Percentiles rank a stretch among this genome's conserved stretches.
These are phyloP conservation scores for Myriosclerotinia duriaeana DNA, from an alignment of 2,329 filamentous ascomycete genomes.

Conservation along the genomic window DNA sequence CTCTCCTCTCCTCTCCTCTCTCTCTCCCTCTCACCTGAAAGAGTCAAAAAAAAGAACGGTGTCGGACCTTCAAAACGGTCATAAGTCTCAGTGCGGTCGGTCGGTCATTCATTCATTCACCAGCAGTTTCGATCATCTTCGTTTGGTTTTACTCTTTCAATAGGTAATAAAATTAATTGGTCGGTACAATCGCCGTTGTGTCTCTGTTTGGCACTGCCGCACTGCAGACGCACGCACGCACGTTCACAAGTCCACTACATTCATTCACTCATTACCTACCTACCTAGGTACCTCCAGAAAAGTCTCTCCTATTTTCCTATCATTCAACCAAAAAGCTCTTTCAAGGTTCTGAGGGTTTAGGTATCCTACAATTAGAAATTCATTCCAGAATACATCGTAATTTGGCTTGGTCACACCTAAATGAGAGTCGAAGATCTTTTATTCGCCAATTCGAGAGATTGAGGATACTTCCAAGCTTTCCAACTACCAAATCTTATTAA, in stretches of 20 bases:
- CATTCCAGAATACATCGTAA: neutral
- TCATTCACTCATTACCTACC: conserved; percentile 11
- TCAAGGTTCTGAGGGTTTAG: neutral
- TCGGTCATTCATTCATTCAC: neutral
- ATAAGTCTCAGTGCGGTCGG: neutral
- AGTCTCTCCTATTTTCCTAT: conserved; percentile 22
- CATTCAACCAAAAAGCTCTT: neutral
- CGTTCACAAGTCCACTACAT: conserved; percentile 25
- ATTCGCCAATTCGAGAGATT: conserved; percentile 10
- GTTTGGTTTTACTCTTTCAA: neutral
- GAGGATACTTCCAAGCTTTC: neutral
- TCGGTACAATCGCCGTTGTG: conserved; percentile 12
- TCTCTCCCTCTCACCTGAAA: neutral
- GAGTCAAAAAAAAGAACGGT: neutral
- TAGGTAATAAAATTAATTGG: no score
- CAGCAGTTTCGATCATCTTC: conserved; percentile 6
- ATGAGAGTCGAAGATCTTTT: neutral
- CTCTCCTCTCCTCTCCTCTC: neutral
- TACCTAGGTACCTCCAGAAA: neutral
- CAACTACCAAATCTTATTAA: no score
- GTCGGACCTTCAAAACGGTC: neutral
- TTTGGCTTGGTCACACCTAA: neutral
- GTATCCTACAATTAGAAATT: neutral
- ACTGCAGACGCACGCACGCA: conserved; percentile 27
- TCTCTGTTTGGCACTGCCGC: conserved; percentile 19